Percentiles rank a stretch among this genome's conserved stretches.
Evolutionary conservation across 2,329 filamentous ascomycete species (phyloP).

Genomic region (Nectriaceae sp.): DNA sequence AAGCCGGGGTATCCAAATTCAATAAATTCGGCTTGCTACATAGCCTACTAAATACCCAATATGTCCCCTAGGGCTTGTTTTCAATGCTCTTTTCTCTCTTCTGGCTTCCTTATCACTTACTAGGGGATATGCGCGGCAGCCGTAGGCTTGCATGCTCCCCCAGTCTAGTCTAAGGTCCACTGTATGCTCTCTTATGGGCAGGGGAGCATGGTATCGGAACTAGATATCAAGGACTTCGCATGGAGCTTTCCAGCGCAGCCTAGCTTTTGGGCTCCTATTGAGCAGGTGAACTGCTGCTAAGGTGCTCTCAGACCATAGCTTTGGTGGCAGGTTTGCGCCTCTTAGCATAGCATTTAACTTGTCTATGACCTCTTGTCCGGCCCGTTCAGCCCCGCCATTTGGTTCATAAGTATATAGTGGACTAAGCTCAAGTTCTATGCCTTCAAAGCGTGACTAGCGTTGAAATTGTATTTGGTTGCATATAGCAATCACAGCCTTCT

Average conservation of each 20-base stretch:
- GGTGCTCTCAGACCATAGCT: not conserved
- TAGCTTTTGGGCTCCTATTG: not conserved
- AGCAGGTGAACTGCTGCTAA: not conserved
- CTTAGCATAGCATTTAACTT: not conserved
- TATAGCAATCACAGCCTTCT: not conserved
- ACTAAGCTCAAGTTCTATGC: not conserved
- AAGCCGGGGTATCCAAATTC: not conserved
- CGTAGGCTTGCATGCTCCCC: not conserved
- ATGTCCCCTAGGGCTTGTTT: not conserved
- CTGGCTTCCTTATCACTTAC: not conserved
- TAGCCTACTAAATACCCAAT: not conserved
- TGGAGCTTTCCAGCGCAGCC: not conserved
- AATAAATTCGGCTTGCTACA: not conserved
- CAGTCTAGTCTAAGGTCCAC: not conserved
- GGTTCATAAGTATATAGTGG: not conserved
- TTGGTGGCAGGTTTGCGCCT: not conserved
- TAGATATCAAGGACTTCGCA: not conserved
- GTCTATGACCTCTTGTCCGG: not conserved
- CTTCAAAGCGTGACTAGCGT: not conserved
- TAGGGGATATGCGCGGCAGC: not conserved
- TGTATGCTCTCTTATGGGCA: not conserved
- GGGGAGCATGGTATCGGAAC: not conserved
- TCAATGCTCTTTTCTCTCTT: too few species aligned
- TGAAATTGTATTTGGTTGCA: not conserved
- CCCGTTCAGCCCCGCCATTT: not conserved